Conservation (phyloP, 495 filamentous ascomycete genomes). For the Penicillium canescens region DNA sequence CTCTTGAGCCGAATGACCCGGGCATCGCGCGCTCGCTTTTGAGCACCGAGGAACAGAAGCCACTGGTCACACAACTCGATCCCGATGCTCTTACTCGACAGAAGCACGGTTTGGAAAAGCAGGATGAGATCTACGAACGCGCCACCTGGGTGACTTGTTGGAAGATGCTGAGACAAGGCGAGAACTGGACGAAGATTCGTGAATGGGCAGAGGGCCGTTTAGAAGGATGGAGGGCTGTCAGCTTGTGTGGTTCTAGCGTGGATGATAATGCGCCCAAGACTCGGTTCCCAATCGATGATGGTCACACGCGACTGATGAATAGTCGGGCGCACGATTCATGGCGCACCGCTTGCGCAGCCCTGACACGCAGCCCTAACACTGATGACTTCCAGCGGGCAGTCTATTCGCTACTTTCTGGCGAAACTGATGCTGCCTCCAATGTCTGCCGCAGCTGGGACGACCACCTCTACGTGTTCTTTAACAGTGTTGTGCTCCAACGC, state of each 20-base stretch:
- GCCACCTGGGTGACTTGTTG: conserved; percentile 87
- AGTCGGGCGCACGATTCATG: conserved; percentile 58
- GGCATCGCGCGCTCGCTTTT: conserved; percentile 56
- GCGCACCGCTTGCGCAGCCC: conserved; percentile 78
- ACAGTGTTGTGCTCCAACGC: conserved; percentile 65
- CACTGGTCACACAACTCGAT: conserved; percentile 86
- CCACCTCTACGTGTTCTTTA: conserved; percentile 86
- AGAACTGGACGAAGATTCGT: conserved; percentile 65
- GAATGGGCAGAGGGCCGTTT: conserved; percentile 79
- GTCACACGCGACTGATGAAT: conserved; percentile 49
- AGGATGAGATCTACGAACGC: conserved; percentile 82
- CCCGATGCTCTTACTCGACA: conserved; percentile 87
- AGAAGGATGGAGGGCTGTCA: conserved; percentile 80
- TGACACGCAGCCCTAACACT: conserved; percentile 65
- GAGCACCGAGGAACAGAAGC: conserved; percentile 57
- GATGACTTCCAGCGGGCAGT: conserved; percentile 84
- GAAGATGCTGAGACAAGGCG: conserved; percentile 82
- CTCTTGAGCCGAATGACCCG: conserved; percentile 59
- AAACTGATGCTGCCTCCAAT: conserved; percentile 70
- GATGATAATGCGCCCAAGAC: conserved; percentile 29
- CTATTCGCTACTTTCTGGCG: conserved; percentile 83
- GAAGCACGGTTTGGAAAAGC: conserved; percentile 65
- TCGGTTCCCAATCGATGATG: conserved; percentile 41
- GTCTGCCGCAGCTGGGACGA: conserved; percentile 86
- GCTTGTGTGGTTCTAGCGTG: conserved; percentile 44